Evolutionary conservation across 352 stramenopile species (phyloP), one percentile per base, ranked within the genome.

Genomic region (Phytophthora chlamydospora): DNA sequence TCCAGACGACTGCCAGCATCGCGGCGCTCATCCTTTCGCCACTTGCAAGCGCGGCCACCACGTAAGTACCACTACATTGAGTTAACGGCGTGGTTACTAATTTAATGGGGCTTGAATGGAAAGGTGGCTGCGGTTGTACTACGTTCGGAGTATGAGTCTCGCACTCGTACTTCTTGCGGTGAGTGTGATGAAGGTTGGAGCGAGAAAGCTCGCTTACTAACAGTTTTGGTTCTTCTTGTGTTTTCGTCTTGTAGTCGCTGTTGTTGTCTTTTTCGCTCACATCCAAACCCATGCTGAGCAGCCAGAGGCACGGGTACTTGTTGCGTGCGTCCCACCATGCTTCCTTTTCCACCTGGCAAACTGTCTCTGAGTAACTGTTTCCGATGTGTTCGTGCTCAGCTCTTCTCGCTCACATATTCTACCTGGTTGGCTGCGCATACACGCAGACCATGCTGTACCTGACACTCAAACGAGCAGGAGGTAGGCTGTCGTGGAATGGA

Each of bases 371-470:
- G 24, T 46, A 17, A 46, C 19, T 14, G 14, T 17, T 12, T 46
- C 19, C 29, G 8, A 6, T 43, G 7, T 4, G 13, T 17, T 29
- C 43, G 16, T 21, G 10, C 34, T 53, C 32, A 86, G 73, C 83
- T 0, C 55, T 90, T 4, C 35, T 74, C 9, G 61, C 63, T 17
- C 81, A 91, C 39, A 66, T 88, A 10, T 45, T 55, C n/a, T 91
- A 82, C 56, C 67, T 91, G 16, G 66, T 78, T 14, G 48, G 78
- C 8, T 89, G 80, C 46, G 68, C 80, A 1, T 91, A 90, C 70
- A 88, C 83, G 4, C 80, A 91, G 57, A 91, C 83, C 8, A 91
- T 90, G 80, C 66, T 89, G 16, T 91, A 84, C 52, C 57, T 88
- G 13, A 89, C 76, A 0, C 66, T 91, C 42, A 89, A 91, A 63